Evolutionary conservation across 768 basidiomycete species (phyloP).

Genomic region (Porpolomopsis calyptriformis): DNA sequence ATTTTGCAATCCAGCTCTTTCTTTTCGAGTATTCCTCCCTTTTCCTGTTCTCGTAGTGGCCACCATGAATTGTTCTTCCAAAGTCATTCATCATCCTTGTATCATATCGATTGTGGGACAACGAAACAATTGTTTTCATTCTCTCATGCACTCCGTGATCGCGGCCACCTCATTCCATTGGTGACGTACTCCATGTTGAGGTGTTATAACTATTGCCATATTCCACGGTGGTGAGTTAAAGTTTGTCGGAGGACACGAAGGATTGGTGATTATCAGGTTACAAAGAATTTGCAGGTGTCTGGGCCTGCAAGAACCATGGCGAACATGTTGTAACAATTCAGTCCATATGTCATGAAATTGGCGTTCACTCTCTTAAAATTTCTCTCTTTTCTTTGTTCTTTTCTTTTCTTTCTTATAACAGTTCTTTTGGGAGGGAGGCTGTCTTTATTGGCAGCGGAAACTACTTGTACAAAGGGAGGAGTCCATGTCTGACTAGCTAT

Average conservation of each 20-base stretch:
- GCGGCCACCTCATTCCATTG: constrained; percentile 8
- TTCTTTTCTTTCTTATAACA: too few relatives aligned
- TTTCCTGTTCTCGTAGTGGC: not conserved
- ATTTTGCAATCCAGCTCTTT: constrained; percentile 16
- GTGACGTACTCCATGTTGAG: constrained; percentile 1
- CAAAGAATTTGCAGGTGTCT: constrained; percentile 19
- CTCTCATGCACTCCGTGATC: not conserved
- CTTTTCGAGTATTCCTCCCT: constrained; percentile 13
- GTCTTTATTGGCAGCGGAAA: too few relatives aligned
- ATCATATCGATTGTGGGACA: not conserved
- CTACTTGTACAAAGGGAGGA: too few relatives aligned
- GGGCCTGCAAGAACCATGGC: constrained; percentile 15
- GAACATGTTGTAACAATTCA: constrained; percentile 18
- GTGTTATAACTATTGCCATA: constrained; percentile 16
- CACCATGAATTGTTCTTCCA: not conserved
- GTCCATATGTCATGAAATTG: too few relatives aligned
- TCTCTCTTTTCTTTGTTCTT: too few relatives aligned
- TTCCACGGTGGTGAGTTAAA: constrained; percentile 16
- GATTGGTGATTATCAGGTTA: constrained; percentile 13
- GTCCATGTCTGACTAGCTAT: too few relatives aligned
- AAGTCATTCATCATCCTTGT: too few relatives aligned
- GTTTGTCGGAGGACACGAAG: constrained; percentile 10
- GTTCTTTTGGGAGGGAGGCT: too few relatives aligned
- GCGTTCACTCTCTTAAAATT: too few relatives aligned
- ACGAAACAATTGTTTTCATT: not conserved